Evolutionary conservation across 164 flowering plant genomes (phyloP), one percentile per base, ranked within the genome.

Genomic region (Chloranthus sessilifolius): DNA sequence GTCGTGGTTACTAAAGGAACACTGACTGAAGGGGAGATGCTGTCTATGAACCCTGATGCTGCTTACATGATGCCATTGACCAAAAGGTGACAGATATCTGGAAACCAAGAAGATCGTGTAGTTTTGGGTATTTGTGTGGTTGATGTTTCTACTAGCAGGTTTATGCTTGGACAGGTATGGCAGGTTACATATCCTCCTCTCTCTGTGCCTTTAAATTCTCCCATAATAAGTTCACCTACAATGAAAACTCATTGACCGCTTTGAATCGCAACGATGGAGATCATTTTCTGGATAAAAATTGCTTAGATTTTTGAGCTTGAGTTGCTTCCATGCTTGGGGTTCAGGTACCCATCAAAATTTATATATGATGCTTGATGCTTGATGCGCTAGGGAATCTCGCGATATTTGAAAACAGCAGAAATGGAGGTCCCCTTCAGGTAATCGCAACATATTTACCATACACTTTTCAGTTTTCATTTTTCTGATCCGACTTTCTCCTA

Each of bases 1-100:
- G 99, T 84, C 1, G 92, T 94, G 37, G 81, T 94, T 23, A 84
- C 97, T 10, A 94, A 82, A 74, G 99, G 97, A 63, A 94, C 97
- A 1, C 56, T 89, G 45, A 86, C 86, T 21, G 96, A 89, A 55
- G 96, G 96, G 45, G 97, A 89, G 69, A 68, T 81, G 73, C 62
- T 78, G 46, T 71, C 82, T 33, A 64, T 74, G 45, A 79, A 81
- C 43, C 90, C 95, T 36, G 95, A 85, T 58, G 82, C 97, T 60
- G 74, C 89, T 48, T 92, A 77, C 56, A 45, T 94, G 41, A 60
- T 94, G 69, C 78, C 99, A 61, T 37, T 94, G 44, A 77, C 86
- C 62, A 97, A 94, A 74, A 73, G 69, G 40, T 60, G 51, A 53
- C 65, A 45, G 26, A 42, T 21, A 37, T 53, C 65, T 15, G 70